phyloP scores from a whole-genome alignment of 495 filamentous ascomycete genomes.

The Penicillium longicatenatum region DNA sequence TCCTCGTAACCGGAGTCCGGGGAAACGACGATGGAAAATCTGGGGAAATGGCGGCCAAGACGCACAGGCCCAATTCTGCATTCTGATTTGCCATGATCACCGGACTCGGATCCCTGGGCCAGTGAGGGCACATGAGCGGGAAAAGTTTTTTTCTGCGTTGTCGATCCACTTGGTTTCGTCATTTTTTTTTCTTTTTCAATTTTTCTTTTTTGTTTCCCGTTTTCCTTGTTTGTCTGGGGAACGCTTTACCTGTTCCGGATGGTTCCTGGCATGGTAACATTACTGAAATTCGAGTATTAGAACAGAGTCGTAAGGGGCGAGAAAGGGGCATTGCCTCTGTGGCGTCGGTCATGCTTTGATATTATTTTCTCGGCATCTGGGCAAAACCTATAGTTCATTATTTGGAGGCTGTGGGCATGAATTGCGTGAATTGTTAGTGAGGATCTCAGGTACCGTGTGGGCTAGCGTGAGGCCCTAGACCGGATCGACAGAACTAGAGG shows the following conservation, averaged over 20 bases:
- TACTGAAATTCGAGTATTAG: neutral
- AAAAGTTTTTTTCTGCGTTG: slow-evolving; percentile 14
- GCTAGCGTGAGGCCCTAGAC: slow-evolving; percentile 17
- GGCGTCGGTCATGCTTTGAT: neutral
- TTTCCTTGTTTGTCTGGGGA: slow-evolving; percentile 12
- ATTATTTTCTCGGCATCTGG: slow-evolving; percentile 8
- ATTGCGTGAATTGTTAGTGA: slow-evolving; percentile 25
- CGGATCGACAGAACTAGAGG: slow-evolving; percentile 19
- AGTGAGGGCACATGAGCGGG: slow-evolving; percentile 21
- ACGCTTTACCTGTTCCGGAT: slow-evolving; percentile 1
- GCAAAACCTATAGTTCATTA: neutral
- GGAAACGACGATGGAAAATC: slow-evolving; percentile 24
- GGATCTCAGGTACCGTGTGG: slow-evolving; percentile 26
- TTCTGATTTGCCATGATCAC: slow-evolving; percentile 18
- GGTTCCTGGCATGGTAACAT: neutral
- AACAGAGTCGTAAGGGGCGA: neutral
- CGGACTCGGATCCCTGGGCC: slow-evolving; percentile 28
- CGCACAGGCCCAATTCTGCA: neutral
- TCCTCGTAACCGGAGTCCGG: slow-evolving; percentile 17
- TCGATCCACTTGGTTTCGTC: slow-evolving; percentile 8
- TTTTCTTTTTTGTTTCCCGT: slow-evolving; percentile 3
- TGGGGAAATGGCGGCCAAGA: slow-evolving; percentile 25
- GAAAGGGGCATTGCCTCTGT: neutral
- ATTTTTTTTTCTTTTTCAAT: neutral
- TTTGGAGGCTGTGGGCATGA: slow-evolving; percentile 4